Evolutionary conservation across 352 stramenopile species (phyloP), one percentile per base, ranked within the genome.

Genomic region (Pythium rishiriense): DNA sequence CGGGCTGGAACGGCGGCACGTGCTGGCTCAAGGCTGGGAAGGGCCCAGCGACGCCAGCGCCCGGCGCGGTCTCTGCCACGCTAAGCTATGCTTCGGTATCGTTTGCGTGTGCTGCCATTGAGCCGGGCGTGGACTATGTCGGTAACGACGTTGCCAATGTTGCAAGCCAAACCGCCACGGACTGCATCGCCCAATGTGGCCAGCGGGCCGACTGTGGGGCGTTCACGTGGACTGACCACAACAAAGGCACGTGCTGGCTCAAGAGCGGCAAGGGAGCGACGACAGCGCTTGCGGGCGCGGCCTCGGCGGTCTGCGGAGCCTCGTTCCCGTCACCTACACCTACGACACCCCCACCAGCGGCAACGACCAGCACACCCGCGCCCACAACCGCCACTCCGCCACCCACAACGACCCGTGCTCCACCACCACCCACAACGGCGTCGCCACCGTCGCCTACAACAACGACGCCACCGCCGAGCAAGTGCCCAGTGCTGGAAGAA

Each of bases 21-120:
- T 87, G 79, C 58, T 88, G 66, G 60, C 57, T 88, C 21, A 88
- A 90, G 56, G 22, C 10, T n/a, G n/a, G n/a, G n/a, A n/a, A n/a
- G n/a, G n/a, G n/a, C n/a, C n/a, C n/a, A n/a, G n/a, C n/a, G n/a
- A n/a, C n/a, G n/a, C n/a, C n/a, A n/a, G n/a, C n/a, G n/a, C n/a
- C n/a, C n/a, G n/a, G n/a, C n/a, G n/a, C n/a, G n/a, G n/a, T n/a
- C n/a, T n/a, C n/a, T n/a, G n/a, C n/a, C n/a, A n/a, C n/a, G n/a
- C n/a, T n/a, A n/a, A n/a, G n/a, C n/a, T n/a, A n/a, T n/a, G n/a
- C n/a, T n/a, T n/a, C n/a, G n/a, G n/a, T n/a, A n/a, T n/a, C n/a
- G n/a, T n/a, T n/a, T n/a, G n/a, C n/a, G n/a, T n/a, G n/a, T n/a
- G n/a, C n/a, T n/a, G n/a, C n/a, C n/a, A n/a, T n/a, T n/a, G 61